phyloP scores from a whole-genome alignment of 2,329 filamentous ascomycete genomes.

The Aspergillus proliferans region DNA sequence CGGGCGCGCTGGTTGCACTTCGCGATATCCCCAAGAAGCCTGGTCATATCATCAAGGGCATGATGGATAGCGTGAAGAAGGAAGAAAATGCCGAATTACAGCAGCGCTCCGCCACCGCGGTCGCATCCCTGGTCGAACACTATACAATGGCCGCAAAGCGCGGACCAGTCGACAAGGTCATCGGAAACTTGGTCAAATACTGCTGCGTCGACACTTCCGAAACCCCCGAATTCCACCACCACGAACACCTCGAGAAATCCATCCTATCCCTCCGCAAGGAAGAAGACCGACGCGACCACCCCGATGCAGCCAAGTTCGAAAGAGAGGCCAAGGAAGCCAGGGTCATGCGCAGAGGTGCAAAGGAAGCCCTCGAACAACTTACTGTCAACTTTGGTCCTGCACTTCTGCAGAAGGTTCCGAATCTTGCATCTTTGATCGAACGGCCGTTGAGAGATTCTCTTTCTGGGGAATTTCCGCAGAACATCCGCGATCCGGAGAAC shows the following conservation, averaged over 20 bases:
- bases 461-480: constrained; percentile 60
- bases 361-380: constrained; percentile 86
- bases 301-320: constrained; percentile 84
- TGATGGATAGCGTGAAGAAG: constrained; percentile 97
- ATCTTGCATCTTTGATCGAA: constrained; percentile 73
- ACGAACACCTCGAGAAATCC: constrained; percentile 68
- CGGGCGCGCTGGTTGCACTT: constrained; percentile 83
- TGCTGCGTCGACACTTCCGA: constrained; percentile 97
- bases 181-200: constrained; percentile 92
- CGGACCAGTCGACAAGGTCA: constrained; percentile 89
- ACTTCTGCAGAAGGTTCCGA: constrained; percentile 78
- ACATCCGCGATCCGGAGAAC: constrained; percentile 67
- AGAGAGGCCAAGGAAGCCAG: constrained; percentile 81
- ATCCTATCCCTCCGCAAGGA: constrained; percentile 95
- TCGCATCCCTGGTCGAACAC: constrained; percentile 77
- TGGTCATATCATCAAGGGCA: constrained; percentile 82
- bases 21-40: constrained; percentile 86
- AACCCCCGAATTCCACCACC: constrained; percentile 87
- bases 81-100: constrained; percentile 90
- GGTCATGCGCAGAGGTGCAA: constrained; percentile 86
- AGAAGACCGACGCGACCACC: constrained; percentile 88
- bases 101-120: constrained; percentile 73
- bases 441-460: constrained; percentile 71
- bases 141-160: constrained; percentile 75
- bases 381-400: constrained; percentile 70